Base-by-base conservation (phyloP, 108 stramenopile genomes). In the Cyclotella cryptica region DNA sequence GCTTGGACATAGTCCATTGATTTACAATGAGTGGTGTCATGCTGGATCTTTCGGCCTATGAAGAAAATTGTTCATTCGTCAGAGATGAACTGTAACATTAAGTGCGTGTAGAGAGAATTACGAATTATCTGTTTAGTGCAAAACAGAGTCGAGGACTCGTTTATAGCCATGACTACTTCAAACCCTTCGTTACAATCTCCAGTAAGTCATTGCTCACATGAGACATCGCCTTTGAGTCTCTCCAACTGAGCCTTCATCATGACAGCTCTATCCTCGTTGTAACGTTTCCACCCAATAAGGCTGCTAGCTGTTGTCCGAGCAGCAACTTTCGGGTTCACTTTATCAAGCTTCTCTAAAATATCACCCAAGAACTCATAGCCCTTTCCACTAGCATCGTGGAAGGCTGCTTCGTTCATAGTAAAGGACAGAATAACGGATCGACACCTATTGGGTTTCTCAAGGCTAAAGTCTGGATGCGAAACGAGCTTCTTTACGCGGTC, bases 321-420 rank as follows among this genome's bases (percentile, higher is more conserved):
- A 18, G 92, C 90, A 51, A 99, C 87, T 78, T 98, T 96, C 17
- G 98, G 91, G 75, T 99, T 99, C 22, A 97, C 66, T 58, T 86
- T 71, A 75, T 99, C 98, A 3, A 98, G 71, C 54, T 91, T 84
- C 43, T 79, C 72, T 24, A 98, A 62, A 35, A 85, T 82, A 49
- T 98, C 94, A 3, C 89, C 88, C 19, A 96, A 24, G 64, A 94
- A 92, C 42, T 70, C 73, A 85, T 96, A 96, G 0, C 93, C 95
- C 15, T 75, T 64, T 42, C 96, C 96, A 69, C 85, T 78, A 40
- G 84, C 81, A n/a, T 81, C 85, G 64, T 96, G 96, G 81, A 95
- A 96, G 52, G 72, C 72, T 14, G 72, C 57, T 12, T 74, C 65
- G 69, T 93, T 92, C 58, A 74, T 78, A 13, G 90, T 83, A 57